Base-by-base conservation (phyloP, 345 rosid species). In the Citrus inodora region DNA sequence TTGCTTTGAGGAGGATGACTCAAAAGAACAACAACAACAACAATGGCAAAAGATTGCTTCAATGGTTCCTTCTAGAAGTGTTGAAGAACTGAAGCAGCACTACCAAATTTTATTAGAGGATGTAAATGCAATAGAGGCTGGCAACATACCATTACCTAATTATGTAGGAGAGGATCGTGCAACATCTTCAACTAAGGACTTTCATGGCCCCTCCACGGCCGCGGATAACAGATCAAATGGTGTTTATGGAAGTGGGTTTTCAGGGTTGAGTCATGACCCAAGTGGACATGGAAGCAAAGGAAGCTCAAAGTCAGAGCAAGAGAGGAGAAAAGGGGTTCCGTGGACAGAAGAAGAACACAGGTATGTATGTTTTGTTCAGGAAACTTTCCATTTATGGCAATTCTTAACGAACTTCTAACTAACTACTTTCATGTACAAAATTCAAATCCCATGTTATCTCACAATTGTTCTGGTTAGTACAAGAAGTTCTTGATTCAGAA, bases 291-390 rank as follows among this genome's bases (percentile, higher is more conserved):
- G 90, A 40, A 85, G 90, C 32, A 87, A 87, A 85, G 89, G 89
- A 64, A 83, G 87, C 5, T 86, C 94, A 13, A 87, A 86, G 86
- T 83, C 92, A 0, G 98, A 95, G 69, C 98, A 93, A 82, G 98
- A 95, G 84, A 87, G 97, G 77, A 82, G 87, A 80, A 94, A 94
- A 86, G 98, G 98, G 27, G 90, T 92, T 79, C 98, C 98, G 33
- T 94, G 98, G 98, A 95, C 98, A 5, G 98, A 93, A 86, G 98
- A 95, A 86, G 98, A 95, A 73, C 98, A 95, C 78, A 89, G 98
- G 98, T 94, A 83, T 67, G 98, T 94, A 83, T 67, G 22, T 22
- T 66, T 56, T 10, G 72, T 42, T 40, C 59, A 55, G 53, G 74
- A 25, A 4, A 42, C 14, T 32, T 24, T 37, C 1, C 69, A 3